Base-by-base conservation (phyloP, 2,329 filamentous ascomycete species). In the Trichoderma harzianum region DNA sequence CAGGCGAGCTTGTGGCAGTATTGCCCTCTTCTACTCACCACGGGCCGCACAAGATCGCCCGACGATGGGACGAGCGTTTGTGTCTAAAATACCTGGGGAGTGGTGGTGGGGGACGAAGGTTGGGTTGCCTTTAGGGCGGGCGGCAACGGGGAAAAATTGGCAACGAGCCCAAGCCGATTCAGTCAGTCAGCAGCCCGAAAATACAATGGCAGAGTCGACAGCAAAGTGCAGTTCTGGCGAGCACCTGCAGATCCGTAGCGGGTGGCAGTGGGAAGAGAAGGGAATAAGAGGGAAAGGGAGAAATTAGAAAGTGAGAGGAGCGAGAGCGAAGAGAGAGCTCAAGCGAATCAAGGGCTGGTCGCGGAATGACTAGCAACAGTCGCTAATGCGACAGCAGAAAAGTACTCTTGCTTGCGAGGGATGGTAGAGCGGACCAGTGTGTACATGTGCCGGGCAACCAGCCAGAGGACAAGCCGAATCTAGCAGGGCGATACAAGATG, bases 11-110 rank as follows among this genome's bases (percentile, higher is more conserved):
- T 74, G 76, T 76, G 74, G 75, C 72, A 75, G 77, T 43, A 77
- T 78, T 80, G 79, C 81, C 80, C 80, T 84, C 81, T 78, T 60
- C 57, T 60, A 81, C 85, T 82, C 82, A 78, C 84, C 81, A 86
- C 84, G 76, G 82, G 83, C 82, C 80, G 77, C 73, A 75, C 77
- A 76, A 83, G 81, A 84, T 78, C 79, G 83, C 80, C 83, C 81
- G 83, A 85, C 82, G 66, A 69, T 61, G 28, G 36, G 65, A 26
- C 76, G 83, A 83, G 83, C 80, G 80, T 77, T 79, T 74, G 72
- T 72, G 21, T 43, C 74, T 76, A 71, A 43, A 70, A 71, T 39
- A 70, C 32, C 58, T 73, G 62, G 63, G 73, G 70, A 73, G 63
- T 72, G 69, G 74, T 69, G 66, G 57, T 61, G 57, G 57, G 55